Percentiles rank a stretch among this genome's conserved stretches.
phyloP scores from a whole-genome alignment of 2,329 filamentous ascomycete species.

The Tolypocladium album region DNA sequence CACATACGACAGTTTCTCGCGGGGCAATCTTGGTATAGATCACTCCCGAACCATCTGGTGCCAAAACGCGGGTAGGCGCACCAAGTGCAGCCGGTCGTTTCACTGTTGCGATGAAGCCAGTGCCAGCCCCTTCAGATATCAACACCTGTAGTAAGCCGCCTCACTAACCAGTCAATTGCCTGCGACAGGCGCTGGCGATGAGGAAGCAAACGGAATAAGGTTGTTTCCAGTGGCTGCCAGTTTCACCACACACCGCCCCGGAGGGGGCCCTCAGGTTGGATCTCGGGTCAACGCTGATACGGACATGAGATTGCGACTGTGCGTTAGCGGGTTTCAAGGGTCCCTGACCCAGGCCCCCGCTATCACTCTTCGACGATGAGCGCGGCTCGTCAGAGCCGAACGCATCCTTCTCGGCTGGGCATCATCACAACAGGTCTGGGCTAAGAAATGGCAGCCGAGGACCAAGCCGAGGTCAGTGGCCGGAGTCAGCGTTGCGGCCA shows the following conservation, averaged over 20 bases:
- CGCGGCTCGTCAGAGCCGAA: not conserved
- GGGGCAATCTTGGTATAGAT: not conserved
- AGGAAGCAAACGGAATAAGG: constrained; percentile 4
- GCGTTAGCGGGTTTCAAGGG: constrained; percentile 45
- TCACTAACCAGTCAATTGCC: not conserved
- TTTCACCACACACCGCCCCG: constrained; percentile 4
- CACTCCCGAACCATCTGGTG: not conserved
- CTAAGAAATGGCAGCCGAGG: not conserved
- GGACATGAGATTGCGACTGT: constrained; percentile 35
- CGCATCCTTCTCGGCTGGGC: not conserved
- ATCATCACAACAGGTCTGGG: too few species aligned
- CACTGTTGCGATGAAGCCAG: not conserved
- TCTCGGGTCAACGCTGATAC: constrained; percentile 29
- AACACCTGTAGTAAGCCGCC: too few species aligned
- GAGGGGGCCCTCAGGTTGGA: not conserved
- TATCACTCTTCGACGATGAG: not conserved
- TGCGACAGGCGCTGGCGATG: not conserved
- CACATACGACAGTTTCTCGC: not conserved
- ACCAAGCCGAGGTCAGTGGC: not conserved
- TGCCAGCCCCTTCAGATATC: not conserved
- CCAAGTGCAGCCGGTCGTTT: not conserved
- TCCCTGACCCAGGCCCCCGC: constrained; percentile 11
- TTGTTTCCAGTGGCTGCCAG: constrained; percentile 6
- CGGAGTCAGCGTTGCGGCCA: not conserved
- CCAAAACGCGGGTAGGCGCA: not conserved